A percentile compares a stretch with the other conserved stretches of the same genome.
Evolutionary conservation across 2,329 filamentous ascomycete species (phyloP).

Genomic region (Ceratocystis eucalypticola): DNA sequence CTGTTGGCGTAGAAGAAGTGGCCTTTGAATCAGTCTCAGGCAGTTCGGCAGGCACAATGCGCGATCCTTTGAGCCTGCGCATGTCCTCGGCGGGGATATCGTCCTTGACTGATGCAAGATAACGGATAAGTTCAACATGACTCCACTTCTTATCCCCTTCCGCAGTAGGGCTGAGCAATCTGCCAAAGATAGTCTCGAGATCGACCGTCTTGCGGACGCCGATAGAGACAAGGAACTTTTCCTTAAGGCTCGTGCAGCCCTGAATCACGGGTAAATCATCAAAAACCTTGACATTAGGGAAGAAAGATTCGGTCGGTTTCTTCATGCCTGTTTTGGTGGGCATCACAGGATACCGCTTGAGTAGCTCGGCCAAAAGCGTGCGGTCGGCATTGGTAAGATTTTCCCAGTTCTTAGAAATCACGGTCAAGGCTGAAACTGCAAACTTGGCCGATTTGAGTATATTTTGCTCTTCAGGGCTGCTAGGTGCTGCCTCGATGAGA

Average conservation of each 20-base stretch:
- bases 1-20: constrained; percentile 38
- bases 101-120: constrained; percentile 74
- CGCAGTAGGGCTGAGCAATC: constrained; percentile 52
- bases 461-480: constrained; percentile 49
- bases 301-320: constrained; percentile 75
- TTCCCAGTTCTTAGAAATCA: constrained; percentile 86
- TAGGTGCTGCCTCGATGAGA: constrained; percentile 54
- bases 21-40: constrained; percentile 31
- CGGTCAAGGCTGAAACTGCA: constrained; percentile 59
- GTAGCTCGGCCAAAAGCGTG: constrained; percentile 27
- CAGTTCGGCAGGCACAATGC: constrained; percentile 68
- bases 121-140: constrained; percentile 88
- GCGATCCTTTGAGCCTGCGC: constrained; percentile 59
- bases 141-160: constrained; percentile 60
- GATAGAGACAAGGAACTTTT: constrained; percentile 70
- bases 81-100: constrained; percentile 81
- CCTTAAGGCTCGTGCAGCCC: constrained; percentile 66
- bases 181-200: constrained; percentile 80
- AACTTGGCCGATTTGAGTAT: constrained; percentile 61
- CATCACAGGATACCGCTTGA: constrained; percentile 60
- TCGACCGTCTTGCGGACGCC: constrained; percentile 94
- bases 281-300: constrained; percentile 85
- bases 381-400: constrained; percentile 17
- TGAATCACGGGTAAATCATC: constrained; percentile 79
- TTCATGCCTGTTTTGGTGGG: constrained; percentile 87